Evolutionary conservation across 345 rosid species (phyloP).

Genomic region (Theobroma cacao): DNA sequence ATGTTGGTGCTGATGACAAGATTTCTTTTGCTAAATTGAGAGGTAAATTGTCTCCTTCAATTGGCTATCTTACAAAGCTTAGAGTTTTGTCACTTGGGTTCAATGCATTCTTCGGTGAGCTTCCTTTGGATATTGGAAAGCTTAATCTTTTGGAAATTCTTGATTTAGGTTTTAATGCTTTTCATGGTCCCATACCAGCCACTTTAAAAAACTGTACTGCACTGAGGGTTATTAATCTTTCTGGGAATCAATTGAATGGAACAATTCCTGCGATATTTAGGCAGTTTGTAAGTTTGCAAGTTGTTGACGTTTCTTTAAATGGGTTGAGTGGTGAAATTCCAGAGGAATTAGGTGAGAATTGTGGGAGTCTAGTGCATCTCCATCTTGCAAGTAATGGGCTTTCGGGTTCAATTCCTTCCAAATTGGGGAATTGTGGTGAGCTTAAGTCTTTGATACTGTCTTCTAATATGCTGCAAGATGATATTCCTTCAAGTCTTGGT

Average conservation of each 20-base stretch:
- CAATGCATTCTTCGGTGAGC: not conserved
- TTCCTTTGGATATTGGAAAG: not conserved
- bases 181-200: not conserved
- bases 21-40: not conserved
- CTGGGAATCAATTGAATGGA: constrained; percentile 7
- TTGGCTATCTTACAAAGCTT: constrained; percentile 4
- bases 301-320: constrained; percentile 36
- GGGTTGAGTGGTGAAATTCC: constrained; percentile 27
- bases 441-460: constrained; percentile 3
- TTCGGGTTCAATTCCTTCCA: not conserved
- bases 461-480: not conserved
- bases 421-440: not conserved
- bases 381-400: constrained; percentile 4
- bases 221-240: constrained; percentile 6
- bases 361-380: constrained; percentile 3
- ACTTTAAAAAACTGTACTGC: not conserved
- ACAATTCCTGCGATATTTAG: constrained; percentile 10
- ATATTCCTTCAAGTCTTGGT: constrained; percentile 5
- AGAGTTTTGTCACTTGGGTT: constrained; percentile 4
- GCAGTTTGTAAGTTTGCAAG: constrained; percentile 21
- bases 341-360: not conserved
- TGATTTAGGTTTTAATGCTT: constrained; percentile 9
- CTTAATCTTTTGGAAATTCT: constrained; percentile 5
- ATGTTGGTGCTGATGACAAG: not conserved
- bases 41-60: not conserved